Evolutionary conservation across 2,329 filamentous ascomycete genomes (phyloP).

Genomic region (Seiridium cupressi): DNA sequence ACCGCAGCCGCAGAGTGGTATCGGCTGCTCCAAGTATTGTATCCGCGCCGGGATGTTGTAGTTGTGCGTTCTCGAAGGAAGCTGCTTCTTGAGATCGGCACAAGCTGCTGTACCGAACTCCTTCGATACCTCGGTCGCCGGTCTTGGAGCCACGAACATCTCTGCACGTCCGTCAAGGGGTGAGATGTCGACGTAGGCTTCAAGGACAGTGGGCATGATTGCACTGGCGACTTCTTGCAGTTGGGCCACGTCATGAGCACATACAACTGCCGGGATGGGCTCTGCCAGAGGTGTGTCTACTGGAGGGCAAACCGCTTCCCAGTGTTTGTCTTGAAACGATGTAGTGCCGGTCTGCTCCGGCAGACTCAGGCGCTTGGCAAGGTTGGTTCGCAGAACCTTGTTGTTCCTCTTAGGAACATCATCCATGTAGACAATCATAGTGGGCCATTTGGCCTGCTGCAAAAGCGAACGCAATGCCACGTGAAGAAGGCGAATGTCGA

Average conservation of each 20-base stretch:
- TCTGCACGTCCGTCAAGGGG: neutral
- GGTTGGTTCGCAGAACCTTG: conserved; percentile 54
- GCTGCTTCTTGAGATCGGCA: conserved; percentile 5
- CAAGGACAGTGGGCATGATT: conserved; percentile 2
- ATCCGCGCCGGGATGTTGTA: conserved; percentile 19
- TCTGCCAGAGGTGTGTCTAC: conserved; percentile 43
- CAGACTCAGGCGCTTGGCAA: conserved; percentile 46
- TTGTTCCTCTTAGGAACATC: conserved; percentile 54
- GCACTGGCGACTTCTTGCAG: conserved; percentile 16
- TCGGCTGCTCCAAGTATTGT: conserved; percentile 5
- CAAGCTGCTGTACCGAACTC: neutral
- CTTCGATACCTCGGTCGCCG: neutral
- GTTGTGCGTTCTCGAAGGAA: conserved; percentile 20
- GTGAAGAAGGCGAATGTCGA: conserved; percentile 48
- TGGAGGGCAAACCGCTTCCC: conserved; percentile 46
- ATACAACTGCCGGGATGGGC: conserved; percentile 34
- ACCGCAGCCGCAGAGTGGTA: conserved; percentile 2
- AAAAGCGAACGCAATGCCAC: conserved; percentile 43
- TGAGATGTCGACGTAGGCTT: conserved; percentile 7
- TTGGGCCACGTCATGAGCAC: conserved; percentile 25
- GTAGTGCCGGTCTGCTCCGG: conserved; percentile 42
- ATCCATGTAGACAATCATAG: conserved; percentile 53
- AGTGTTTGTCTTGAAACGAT: conserved; percentile 43
- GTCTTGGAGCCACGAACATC: conserved; percentile 6
- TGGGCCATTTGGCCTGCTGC: conserved; percentile 52